Percentiles rank a stretch among this genome's conserved stretches.
These are phyloP conservation scores for Malassezia slooffiae DNA, from an alignment of 1,284 basidiomycete genomes.

Conservation along the genomic window DNA sequence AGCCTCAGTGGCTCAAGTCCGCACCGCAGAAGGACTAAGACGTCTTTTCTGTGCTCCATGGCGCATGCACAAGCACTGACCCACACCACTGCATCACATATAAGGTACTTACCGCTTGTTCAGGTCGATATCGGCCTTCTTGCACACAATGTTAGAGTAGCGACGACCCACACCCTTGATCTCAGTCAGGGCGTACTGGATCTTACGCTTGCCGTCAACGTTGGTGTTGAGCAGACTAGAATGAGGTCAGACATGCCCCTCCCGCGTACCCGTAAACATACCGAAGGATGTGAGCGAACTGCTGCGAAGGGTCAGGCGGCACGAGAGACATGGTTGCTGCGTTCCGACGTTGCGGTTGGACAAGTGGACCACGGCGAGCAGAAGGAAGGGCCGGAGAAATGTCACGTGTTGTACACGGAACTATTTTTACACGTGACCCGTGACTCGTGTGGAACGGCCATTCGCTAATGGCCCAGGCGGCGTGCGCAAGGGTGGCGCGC, in stretches of 20 bases:
- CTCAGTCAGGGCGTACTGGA: slow-evolving; percentile 54
- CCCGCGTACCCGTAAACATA: slow-evolving; percentile 5
- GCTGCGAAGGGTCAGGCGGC: slow-evolving; percentile 45
- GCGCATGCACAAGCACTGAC: too few species aligned
- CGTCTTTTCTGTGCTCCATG: too few species aligned
- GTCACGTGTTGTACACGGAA: not conserved
- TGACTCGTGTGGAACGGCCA: slow-evolving; percentile 9
- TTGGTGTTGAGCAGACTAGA: slow-evolving; percentile 92
- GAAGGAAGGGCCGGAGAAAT: too few species aligned
- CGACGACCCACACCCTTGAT: slow-evolving; percentile 99
- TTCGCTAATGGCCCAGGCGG: too few species aligned
- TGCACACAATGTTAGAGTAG: slow-evolving; percentile 98
- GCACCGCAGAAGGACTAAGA: too few species aligned
- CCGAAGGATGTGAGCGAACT: slow-evolving; percentile 47
- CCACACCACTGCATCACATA: not conserved
- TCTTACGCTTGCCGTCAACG: slow-evolving; percentile 97
- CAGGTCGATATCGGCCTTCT: slow-evolving; percentile 98
- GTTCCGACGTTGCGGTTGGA: too few species aligned
- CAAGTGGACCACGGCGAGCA: too few species aligned
- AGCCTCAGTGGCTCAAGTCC: too few species aligned
- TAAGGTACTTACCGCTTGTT: slow-evolving; percentile 76
- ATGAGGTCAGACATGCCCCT: not conserved
- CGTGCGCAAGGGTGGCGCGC: too few species aligned
- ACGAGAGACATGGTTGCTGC: slow-evolving; percentile 44
- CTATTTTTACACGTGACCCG: slow-evolving; percentile 1